These are phyloP conservation scores for Chrysopogon serrulatus DNA, from an alignment of 176 grass and related monocot species.

Conservation along the genomic window DNA sequence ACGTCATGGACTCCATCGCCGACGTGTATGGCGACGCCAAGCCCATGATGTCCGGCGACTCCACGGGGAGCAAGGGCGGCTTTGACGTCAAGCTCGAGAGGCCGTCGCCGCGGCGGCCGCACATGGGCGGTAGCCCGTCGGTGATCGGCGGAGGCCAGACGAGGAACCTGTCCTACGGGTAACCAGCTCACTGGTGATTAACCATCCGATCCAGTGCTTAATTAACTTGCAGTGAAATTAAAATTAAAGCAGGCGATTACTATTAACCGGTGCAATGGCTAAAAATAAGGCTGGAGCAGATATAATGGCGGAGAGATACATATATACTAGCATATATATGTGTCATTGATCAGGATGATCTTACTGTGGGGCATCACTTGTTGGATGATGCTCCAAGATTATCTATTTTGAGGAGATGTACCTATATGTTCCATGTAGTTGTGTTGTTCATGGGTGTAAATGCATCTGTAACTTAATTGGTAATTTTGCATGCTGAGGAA, in stretches of 20 bases:
- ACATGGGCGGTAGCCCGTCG: slow-evolving; percentile 51
- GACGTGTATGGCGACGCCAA: slow-evolving; percentile 74
- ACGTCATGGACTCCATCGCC: slow-evolving; percentile 65
- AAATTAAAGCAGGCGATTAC: slow-evolving; percentile 3
- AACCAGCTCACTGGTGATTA: slow-evolving; percentile 5
- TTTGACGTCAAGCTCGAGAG: slow-evolving; percentile 68
- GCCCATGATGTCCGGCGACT: slow-evolving; percentile 63
- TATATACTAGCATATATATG: neutral
- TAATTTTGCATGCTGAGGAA: slow-evolving; percentile 22
- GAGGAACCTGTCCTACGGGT: slow-evolving; percentile 84
- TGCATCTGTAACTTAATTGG: slow-evolving; percentile 32
- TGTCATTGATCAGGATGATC: slow-evolving; percentile 43
- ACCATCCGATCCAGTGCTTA: neutral
- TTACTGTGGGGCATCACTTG: slow-evolving; percentile 44
- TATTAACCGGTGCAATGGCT: slow-evolving; percentile 43
- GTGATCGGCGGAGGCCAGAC: slow-evolving; percentile 54
- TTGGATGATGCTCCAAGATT: slow-evolving; percentile 44
- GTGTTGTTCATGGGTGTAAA: slow-evolving; percentile 45
- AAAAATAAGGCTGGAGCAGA: slow-evolving; percentile 39
- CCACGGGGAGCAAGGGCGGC: slow-evolving; percentile 55
- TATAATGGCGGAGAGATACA: neutral
- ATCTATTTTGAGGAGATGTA: slow-evolving; percentile 25
- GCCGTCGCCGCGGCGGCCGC: slow-evolving; percentile 65
- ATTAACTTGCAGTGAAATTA: slow-evolving; percentile 15
- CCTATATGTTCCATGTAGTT: slow-evolving; percentile 16